Evolutionary conservation across 2,329 filamentous ascomycete genomes (phyloP).

Genomic region (Fusarium pseudograminearum): DNA sequence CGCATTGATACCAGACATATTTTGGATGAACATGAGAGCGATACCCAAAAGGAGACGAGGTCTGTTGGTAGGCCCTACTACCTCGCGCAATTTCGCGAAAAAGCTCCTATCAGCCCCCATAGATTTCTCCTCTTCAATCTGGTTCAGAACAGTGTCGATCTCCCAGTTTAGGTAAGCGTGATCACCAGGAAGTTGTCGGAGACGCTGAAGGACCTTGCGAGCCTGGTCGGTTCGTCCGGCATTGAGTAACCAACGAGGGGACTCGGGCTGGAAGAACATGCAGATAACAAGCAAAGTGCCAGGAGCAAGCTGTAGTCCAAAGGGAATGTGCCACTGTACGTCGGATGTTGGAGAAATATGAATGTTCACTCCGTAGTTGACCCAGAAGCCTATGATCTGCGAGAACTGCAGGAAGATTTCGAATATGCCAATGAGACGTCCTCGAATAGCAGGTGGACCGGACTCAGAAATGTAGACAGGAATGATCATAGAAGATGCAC

Average conservation of each 20-base stretch:
- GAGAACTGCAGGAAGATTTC: constrained; percentile 25
- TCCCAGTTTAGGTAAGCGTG: constrained; percentile 6
- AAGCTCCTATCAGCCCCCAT: not conserved
- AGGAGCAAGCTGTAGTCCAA: constrained; percentile 2
- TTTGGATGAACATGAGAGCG: constrained; percentile 12
- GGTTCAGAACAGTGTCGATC: not conserved
- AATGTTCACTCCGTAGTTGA: constrained; percentile 2
- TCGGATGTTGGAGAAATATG: constrained; percentile 1
- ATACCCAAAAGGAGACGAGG: constrained; percentile 3
- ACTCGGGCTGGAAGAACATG: constrained; percentile 9
- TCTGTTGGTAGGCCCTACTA: constrained; percentile 1
- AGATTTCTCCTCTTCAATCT: constrained; percentile 5
- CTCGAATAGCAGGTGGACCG: constrained; percentile 19
- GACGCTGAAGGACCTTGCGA: constrained; percentile 2
- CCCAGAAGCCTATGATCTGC: constrained; percentile 22
- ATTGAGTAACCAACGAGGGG: constrained; percentile 5
- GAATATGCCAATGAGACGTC: constrained; percentile 23
- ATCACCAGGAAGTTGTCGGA: constrained; percentile 2
- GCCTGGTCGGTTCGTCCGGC: not conserved
- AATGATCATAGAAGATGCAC: constrained; percentile 19
- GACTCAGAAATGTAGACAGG: constrained; percentile 29
- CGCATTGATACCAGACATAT: constrained; percentile 18
- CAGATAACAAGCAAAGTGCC: constrained; percentile 1
- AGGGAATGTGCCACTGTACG: constrained; percentile 5
- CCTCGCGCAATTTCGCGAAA: not conserved